Percentiles rank a stretch among this genome's conserved stretches.
Evolutionary conservation across 176 grass and related monocot genomes (phyloP).

Genomic region (Carex littledalei): DNA sequence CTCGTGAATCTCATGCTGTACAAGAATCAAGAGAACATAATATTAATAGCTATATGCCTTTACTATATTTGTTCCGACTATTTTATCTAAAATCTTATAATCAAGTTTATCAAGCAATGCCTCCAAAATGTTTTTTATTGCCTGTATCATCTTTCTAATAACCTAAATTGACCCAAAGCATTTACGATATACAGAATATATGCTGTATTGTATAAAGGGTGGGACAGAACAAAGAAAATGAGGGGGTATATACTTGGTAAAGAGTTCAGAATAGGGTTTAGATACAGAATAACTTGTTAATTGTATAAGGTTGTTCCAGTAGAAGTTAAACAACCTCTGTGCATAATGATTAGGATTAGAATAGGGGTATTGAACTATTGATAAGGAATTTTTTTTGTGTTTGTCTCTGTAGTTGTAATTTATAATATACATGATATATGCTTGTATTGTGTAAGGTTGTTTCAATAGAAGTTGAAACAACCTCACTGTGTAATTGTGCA

Average conservation of each 20-base stretch:
- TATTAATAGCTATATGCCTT: not conserved
- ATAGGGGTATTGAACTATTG: too few species aligned
- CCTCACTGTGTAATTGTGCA: not conserved
- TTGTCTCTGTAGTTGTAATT: too few species aligned
- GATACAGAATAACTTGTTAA: not conserved
- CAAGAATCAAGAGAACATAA: not conserved
- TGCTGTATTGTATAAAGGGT: not conserved
- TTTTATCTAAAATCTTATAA: not conserved
- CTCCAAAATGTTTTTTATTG: not conserved
- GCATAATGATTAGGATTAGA: too few species aligned
- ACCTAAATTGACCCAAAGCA: not conserved
- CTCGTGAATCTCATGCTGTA: constrained; percentile 81
- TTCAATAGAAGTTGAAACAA: not conserved
- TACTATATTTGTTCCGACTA: not conserved
- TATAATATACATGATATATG: too few species aligned
- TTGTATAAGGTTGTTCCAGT: too few species aligned
- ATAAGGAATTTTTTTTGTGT: too few species aligned
- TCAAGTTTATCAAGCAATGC: not conserved
- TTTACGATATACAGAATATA: not conserved
- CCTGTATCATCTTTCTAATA: not conserved
- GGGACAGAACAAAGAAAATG: not conserved
- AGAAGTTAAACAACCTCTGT: too few species aligned
- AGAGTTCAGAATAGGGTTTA: not conserved
- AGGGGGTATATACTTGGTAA: not conserved
- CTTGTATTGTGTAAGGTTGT: not conserved